phyloP scores from a whole-genome alignment of 2,329 filamentous ascomycete genomes.

The Lasiodiplodia citricola region DNA sequence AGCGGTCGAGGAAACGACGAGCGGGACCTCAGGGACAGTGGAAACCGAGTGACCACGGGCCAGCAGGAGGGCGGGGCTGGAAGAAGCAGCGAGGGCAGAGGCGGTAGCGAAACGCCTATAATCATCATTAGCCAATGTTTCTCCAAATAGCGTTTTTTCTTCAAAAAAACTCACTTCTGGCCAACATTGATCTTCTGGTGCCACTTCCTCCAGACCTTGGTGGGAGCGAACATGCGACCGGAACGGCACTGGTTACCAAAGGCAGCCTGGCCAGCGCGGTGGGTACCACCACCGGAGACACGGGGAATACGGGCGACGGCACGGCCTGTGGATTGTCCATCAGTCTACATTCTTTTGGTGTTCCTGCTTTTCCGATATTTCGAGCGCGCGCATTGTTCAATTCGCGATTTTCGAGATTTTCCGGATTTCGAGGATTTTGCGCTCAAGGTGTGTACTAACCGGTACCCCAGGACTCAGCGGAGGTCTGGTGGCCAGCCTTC shows the following conservation, averaged over 20 bases:
- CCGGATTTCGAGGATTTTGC: constrained; percentile 31
- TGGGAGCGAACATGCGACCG: constrained; percentile 99
- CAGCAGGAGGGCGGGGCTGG: constrained; percentile 90
- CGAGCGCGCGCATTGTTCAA: constrained; percentile 24
- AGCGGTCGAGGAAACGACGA: constrained; percentile 89
- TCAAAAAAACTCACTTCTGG: constrained; percentile 74
- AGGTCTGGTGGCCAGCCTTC: constrained; percentile 99
- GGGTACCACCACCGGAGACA: constrained; percentile 99
- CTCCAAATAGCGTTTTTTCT: constrained; percentile 28
- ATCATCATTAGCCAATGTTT: constrained; percentile 33
- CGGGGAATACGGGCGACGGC: constrained; percentile 99
- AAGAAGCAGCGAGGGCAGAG: constrained; percentile 95
- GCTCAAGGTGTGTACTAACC: constrained; percentile 65
- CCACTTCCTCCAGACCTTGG: constrained; percentile 99
- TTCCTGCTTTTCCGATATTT: background rate
- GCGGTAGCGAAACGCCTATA: constrained; percentile 92
- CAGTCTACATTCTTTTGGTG: constrained; percentile 5
- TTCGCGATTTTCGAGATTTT: constrained; percentile 23
- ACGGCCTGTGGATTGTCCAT: constrained; percentile 69
- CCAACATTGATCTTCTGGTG: constrained; percentile 99
- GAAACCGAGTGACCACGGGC: constrained; percentile 97
- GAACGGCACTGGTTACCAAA: constrained; percentile 99
- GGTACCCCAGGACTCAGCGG: constrained; percentile 99
- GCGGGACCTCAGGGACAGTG: constrained; percentile 91
- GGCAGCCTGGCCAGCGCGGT: constrained; percentile 99